Percentiles rank a stretch among this genome's conserved stretches.
These are phyloP conservation scores for Talaromyces marneffei DNA, from an alignment of 2,329 filamentous ascomycete genomes.

Conservation along the genomic window DNA sequence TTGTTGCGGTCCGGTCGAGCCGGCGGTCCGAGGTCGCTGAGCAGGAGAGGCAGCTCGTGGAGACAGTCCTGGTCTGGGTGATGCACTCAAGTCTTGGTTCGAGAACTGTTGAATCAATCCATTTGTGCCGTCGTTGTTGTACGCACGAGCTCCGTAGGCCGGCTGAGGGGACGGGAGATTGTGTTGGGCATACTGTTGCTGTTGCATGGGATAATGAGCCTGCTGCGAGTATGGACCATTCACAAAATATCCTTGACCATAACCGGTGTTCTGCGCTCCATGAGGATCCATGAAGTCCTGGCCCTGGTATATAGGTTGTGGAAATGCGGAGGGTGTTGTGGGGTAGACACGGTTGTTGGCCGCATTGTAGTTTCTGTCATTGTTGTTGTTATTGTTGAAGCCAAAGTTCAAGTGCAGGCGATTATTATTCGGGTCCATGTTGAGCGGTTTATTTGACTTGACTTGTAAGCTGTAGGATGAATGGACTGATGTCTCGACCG, in stretches of 20 bases:
- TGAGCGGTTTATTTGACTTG: slow-evolving; percentile 28
- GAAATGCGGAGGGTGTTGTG: slow-evolving; percentile 91
- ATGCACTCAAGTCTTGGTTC: slow-evolving; percentile 82
- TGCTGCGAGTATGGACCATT: slow-evolving; percentile 49
- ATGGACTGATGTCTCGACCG: slow-evolving; percentile 4
- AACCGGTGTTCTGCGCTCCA: slow-evolving; percentile 32
- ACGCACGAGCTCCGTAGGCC: slow-evolving; percentile 46
- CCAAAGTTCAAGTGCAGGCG: slow-evolving; percentile 45
- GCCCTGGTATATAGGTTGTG: slow-evolving; percentile 72
- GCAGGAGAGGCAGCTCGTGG: slow-evolving; percentile 62
- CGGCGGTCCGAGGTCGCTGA: slow-evolving; percentile 79
- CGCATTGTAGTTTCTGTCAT: slow-evolving; percentile 57
- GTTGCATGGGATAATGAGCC: slow-evolving; percentile 26
- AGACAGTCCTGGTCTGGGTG: slow-evolving; percentile 64
- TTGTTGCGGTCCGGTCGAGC: slow-evolving; percentile 50
- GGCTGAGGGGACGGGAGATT: slow-evolving; percentile 53
- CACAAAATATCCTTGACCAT: slow-evolving; percentile 54
- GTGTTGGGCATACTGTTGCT: slow-evolving; percentile 48
- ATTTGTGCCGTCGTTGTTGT: slow-evolving; percentile 71
- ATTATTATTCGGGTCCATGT: slow-evolving; percentile 60
- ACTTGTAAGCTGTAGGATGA: not conserved
- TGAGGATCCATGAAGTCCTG: slow-evolving; percentile 56
- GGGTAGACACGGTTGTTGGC: slow-evolving; percentile 66
- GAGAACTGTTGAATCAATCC: slow-evolving; percentile 94
- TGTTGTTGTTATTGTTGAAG: slow-evolving; percentile 38